Evolutionary conservation across 1,284 basidiomycete genomes (phyloP).

Genomic region (Trametes sp.): DNA sequence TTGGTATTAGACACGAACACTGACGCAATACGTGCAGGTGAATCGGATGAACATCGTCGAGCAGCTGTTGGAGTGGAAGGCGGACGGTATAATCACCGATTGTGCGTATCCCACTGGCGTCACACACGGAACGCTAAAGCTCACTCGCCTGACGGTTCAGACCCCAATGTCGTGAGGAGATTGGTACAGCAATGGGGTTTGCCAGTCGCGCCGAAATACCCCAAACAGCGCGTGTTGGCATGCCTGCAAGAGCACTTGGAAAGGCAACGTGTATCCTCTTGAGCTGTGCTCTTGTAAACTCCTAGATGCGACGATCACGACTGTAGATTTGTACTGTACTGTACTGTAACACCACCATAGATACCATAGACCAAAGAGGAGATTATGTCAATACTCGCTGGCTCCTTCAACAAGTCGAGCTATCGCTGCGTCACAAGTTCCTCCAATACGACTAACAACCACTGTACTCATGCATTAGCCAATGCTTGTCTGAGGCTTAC

Average conservation of each 20-base stretch:
- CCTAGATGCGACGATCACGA: not conserved
- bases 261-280: constrained; percentile 15
- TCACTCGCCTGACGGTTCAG: constrained; percentile 33
- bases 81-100: constrained; percentile 79
- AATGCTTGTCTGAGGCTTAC: not conserved
- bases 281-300: not conserved
- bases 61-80: constrained; percentile 63
- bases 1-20: not conserved
- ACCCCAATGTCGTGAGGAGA: constrained; percentile 62
- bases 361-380: not conserved
- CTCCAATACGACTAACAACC: no score
- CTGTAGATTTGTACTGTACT: not conserved
- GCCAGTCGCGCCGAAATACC: constrained; percentile 59
- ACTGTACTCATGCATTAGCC: not conserved
- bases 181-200: constrained; percentile 58
- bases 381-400: no score
- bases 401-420: no score
- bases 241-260: constrained; percentile 60
- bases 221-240: constrained; percentile 60
- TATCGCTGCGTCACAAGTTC: no score
- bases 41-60: constrained; percentile 68
- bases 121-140: no score
- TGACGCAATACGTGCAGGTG: constrained; percentile 47
- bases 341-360: not conserved
- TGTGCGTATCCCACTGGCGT: constrained; percentile 43